Evolutionary conservation across 2,329 filamentous ascomycete genomes (phyloP), one percentile per base, ranked within the genome.

Genomic region (Colletotrichum euphorbiae): DNA sequence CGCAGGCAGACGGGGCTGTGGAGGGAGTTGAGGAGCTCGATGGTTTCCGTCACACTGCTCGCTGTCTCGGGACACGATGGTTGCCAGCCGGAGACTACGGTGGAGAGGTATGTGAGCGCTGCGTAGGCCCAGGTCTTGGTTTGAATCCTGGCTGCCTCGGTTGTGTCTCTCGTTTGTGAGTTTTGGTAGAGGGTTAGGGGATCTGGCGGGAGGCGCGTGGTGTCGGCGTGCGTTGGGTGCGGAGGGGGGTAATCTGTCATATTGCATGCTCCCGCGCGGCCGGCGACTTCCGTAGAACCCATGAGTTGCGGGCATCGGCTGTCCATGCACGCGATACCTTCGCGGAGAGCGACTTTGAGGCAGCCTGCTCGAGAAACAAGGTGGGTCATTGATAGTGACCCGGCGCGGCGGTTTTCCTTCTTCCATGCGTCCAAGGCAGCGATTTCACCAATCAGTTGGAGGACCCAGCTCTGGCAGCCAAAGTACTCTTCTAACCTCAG

Each of bases 361-460:
- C 40, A 50, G 13, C 42, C 68, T 40, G 67, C 68, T 24, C 70
- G 70, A 31, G 75, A 73, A 9, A 85, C 76, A 5, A 88, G 78
- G 62, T 86, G 80, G 3, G 75, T 73, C 59, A 81, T 76, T 11
- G 83, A 83, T 1, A 89, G 76, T 0, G 78, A 80, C 4, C 83
- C 83, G 4, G 74, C 71, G 52, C 74, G 74, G 54, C 79, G 81
- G 69, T 80, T 80, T 21, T 81, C 76, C 71, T 83, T 82, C 76
- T 89, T 90, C 83, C 85, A 88, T 1, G 82, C 80, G 58, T 87
- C 82, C 6, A 91, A 79, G 0, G 80, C 75, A 13, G 87, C 79
- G 52, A 88, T 83, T 19, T 87, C 82, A 12, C 83, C 84, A 48
- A 91, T 81, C n/a, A 82, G 77, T 51, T 85, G 76, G 51, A 90